Percentiles rank a stretch among this genome's conserved stretches.
These are phyloP conservation scores for Camptophora hylomeconis DNA, from an alignment of 2,329 filamentous ascomycete genomes.

Conservation along the genomic window DNA sequence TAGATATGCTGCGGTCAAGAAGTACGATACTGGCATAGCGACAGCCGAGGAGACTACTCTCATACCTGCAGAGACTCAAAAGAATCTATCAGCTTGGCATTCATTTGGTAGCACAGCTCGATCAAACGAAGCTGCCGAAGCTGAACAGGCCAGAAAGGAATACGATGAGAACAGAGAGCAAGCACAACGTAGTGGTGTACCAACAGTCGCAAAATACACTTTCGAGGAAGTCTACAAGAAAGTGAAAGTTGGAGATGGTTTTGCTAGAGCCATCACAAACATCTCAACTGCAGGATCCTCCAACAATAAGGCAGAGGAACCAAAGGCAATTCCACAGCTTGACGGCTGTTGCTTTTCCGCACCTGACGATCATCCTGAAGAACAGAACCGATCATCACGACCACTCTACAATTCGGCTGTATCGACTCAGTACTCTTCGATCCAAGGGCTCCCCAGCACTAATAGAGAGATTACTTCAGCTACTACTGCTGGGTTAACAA, in stretches of 20 bases:
- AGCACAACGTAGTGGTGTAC: constrained; percentile 7
- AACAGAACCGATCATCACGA: constrained; percentile 1
- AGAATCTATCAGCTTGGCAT: constrained; percentile 25
- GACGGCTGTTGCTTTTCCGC: constrained; percentile 13
- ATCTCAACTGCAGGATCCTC: too few species aligned
- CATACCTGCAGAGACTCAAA: constrained; percentile 1
- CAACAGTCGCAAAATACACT: constrained; percentile 12
- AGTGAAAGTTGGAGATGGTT: constrained; percentile 22
- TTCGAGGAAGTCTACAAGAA: constrained; percentile 27
- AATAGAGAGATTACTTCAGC: neutral
- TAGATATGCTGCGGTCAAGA: constrained; percentile 59
- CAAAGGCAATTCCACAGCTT: constrained; percentile 10
- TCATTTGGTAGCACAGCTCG: constrained; percentile 24
- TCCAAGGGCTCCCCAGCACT: too few species aligned
- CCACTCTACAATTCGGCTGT: neutral
- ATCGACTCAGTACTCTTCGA: too few species aligned
- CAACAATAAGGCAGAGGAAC: constrained; percentile 5
- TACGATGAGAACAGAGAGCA: constrained; percentile 11
- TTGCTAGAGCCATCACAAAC: too few species aligned
- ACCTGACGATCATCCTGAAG: constrained; percentile 8
- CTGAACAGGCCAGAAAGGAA: constrained; percentile 19
- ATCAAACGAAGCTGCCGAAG: constrained; percentile 22
- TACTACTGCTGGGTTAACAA: constrained; percentile 1
- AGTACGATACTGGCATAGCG: constrained; percentile 24
- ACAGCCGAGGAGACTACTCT: neutral